A percentile compares a stretch with the other conserved stretches of the same genome.
Evolutionary conservation across 176 grass and related monocot species (phyloP).

Genomic region (Raddia guianensis): DNA sequence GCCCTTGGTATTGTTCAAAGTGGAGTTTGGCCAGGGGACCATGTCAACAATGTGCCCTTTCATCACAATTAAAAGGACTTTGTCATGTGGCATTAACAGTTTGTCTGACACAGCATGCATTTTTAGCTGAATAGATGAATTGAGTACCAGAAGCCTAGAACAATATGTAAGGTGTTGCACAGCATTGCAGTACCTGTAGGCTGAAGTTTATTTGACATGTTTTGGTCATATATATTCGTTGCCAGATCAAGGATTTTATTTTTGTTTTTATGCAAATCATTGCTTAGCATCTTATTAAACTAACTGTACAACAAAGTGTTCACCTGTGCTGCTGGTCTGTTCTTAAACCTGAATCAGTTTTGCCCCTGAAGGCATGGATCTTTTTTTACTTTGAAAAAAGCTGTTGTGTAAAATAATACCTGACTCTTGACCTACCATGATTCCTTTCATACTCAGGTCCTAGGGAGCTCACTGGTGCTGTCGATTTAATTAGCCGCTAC

Average conservation of each 20-base stretch:
- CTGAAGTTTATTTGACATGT: neutral
- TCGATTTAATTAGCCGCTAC: conserved; percentile 92
- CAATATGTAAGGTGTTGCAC: conserved; percentile 15
- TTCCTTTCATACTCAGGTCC: conserved; percentile 58
- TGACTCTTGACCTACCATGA: conserved; percentile 2
- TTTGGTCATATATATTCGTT: neutral
- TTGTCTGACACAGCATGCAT: conserved; percentile 1
- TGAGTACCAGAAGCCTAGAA: neutral
- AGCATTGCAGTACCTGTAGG: neutral
- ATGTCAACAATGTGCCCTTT: conserved; percentile 12
- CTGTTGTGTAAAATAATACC: neutral
- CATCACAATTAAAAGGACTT: conserved; percentile 4
- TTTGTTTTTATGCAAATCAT: neutral
- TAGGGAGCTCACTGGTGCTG: conserved; percentile 82
- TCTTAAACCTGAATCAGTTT: neutral
- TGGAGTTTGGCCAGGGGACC: conserved; percentile 8
- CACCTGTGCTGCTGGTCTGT: neutral
- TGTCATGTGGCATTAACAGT: neutral
- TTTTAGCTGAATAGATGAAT: conserved; percentile 26
- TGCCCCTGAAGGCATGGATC: neutral
- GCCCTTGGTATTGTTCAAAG: conserved; percentile 5
- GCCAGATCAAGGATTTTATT: neutral
- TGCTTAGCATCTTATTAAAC: neutral
- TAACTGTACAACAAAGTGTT: neutral
- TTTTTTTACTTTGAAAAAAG: conserved; percentile 13